These are phyloP conservation scores for Xylariaceae sp. DNA, from an alignment of 2,329 filamentous ascomycete genomes.

Conservation along the genomic window DNA sequence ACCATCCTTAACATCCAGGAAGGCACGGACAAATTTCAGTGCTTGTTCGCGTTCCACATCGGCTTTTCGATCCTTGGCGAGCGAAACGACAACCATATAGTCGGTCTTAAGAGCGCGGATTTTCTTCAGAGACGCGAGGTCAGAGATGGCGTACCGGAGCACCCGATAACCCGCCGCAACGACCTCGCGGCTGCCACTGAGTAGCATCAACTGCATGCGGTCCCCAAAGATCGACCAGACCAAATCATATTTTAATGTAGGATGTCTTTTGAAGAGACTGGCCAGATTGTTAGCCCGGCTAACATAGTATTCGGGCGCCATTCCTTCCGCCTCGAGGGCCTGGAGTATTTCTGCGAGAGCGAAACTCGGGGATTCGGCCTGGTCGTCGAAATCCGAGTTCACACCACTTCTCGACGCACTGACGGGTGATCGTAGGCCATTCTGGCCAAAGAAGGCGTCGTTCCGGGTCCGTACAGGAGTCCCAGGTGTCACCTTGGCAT, in stretches of 20 bases:
- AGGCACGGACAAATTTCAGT: conserved; percentile 90
- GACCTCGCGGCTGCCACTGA: conserved; percentile 93
- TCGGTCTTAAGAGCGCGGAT: conserved; percentile 88
- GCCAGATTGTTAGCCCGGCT: conserved; percentile 86
- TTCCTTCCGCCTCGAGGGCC: conserved; percentile 78
- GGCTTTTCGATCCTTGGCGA: conserved; percentile 95
- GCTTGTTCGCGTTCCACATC: conserved; percentile 96
- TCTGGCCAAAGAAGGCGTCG: conserved; percentile 43
- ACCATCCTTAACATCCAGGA: conserved; percentile 91
- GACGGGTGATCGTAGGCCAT: conserved; percentile 51
- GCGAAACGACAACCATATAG: conserved; percentile 81
- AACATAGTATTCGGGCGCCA: conserved; percentile 93
- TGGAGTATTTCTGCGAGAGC: conserved; percentile 85
- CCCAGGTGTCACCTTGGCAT: conserved; percentile 41
- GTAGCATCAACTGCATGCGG: conserved; percentile 89
- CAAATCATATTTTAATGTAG: conserved; percentile 91
- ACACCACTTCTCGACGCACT: conserved; percentile 52
- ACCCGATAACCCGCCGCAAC: conserved; percentile 92
- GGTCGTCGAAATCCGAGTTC: conserved; percentile 60
- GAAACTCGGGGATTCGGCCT: conserved; percentile 83
- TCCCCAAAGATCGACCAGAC: conserved; percentile 94
- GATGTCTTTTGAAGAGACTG: conserved; percentile 91
- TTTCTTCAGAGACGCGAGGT: conserved; percentile 79
- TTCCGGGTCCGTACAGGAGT: conserved; percentile 51
- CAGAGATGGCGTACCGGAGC: conserved; percentile 89